phyloP scores from a whole-genome alignment of 805 yeast species.

The Saturnispora dispora region DNA sequence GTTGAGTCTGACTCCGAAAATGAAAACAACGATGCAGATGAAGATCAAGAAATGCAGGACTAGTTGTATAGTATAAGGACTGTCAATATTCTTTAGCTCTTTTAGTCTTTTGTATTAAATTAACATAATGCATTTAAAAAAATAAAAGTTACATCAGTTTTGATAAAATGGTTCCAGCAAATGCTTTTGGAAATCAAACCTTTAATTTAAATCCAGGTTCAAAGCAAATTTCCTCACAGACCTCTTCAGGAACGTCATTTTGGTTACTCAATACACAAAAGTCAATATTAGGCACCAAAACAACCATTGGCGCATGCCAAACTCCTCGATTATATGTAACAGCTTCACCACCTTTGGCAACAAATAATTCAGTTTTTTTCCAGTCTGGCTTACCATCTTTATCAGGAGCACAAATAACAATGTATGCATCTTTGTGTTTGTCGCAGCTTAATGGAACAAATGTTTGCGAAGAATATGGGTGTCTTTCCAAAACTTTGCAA shows the following conservation, averaged over 20 bases:
- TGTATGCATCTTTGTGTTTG: constrained; percentile 41
- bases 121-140: background rate
- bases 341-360: constrained; percentile 76
- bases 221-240: constrained; percentile 71
- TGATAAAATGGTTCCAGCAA: background rate
- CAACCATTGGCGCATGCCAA: constrained; percentile 98
- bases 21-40: constrained; percentile 19
- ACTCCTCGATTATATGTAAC: constrained; percentile 78
- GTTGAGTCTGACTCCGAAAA: constrained; percentile 25
- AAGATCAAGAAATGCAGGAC: constrained; percentile 14
- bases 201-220: constrained; percentile 44
- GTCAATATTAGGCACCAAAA: constrained; percentile 55
- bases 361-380: constrained; percentile 52
- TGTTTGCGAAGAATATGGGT: constrained; percentile 82
- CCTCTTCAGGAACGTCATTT: constrained; percentile 68
- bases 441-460: constrained; percentile 81
- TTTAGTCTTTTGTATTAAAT: background rate
- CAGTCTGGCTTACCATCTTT: constrained; percentile 50
- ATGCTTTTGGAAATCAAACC: constrained; percentile 13
- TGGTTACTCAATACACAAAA: constrained; percentile 88
- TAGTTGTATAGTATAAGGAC: background rate
- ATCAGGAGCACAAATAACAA: constrained; percentile 68
- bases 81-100: background rate
- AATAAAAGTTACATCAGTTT: background rate
- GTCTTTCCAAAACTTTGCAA: constrained; percentile 76